Evolutionary conservation across 2,329 filamentous ascomycete species (phyloP).

Genomic region (Celoporthe dispersa): DNA sequence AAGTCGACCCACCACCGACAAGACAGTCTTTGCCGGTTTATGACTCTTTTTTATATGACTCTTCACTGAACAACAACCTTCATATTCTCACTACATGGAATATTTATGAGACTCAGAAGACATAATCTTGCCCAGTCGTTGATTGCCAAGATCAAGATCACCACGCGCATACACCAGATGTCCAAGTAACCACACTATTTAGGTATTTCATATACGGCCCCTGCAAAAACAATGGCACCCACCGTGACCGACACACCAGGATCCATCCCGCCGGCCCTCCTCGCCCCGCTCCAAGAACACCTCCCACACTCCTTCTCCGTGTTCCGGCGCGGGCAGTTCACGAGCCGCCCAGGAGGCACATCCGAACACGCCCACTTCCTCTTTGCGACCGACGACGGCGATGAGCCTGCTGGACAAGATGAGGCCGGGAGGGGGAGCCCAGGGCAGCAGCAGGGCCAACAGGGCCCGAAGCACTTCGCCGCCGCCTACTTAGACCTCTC

Average conservation of each 20-base stretch:
- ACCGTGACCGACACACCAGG: conserved; percentile 31
- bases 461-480: conserved; percentile 46
- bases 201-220: not conserved
- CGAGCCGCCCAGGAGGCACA: conserved; percentile 46
- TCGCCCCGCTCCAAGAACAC: conserved; percentile 52
- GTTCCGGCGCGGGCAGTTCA: conserved; percentile 66
- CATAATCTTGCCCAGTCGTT: not conserved
- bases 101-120: not conserved
- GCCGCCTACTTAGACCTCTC: conserved; percentile 66
- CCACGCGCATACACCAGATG: not conserved
- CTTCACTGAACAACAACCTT: not conserved
- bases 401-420: not conserved
- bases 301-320: conserved; percentile 65
- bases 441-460: not conserved
- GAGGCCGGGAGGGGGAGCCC: not conserved
- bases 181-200: no score
- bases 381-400: conserved; percentile 37
- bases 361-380: conserved; percentile 50
- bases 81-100: not conserved
- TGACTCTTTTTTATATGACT: not conserved
- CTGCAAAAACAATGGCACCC: conserved; percentile 20
- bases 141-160: not conserved
- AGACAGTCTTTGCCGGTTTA: not conserved
- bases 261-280: conserved; percentile 39
- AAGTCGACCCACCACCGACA: not conserved